Percentiles rank a stretch among this genome's conserved stretches.
Evolutionary conservation across 2,329 filamentous ascomycete species (phyloP).

Genomic region (Chalaropsis ovoidea): DNA sequence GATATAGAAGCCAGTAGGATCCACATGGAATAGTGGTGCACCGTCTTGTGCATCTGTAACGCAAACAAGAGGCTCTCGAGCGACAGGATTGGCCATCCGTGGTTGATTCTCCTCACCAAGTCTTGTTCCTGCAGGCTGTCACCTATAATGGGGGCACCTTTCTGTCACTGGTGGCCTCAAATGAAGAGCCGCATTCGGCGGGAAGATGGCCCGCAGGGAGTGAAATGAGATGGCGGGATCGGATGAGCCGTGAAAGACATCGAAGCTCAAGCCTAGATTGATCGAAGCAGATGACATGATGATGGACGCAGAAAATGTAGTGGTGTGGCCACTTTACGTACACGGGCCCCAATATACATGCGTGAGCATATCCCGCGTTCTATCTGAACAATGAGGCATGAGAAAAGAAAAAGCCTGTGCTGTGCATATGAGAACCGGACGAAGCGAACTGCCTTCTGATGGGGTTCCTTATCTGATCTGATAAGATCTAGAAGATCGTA

Average conservation of each 20-base stretch:
- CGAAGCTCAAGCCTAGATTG: neutral
- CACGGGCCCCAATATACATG: neutral
- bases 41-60: too few species aligned
- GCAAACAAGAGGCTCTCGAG: neutral
- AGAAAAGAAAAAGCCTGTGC: neutral
- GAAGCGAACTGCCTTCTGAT: neutral
- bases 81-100: neutral
- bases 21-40: too few species aligned
- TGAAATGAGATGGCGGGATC: neutral
- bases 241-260: neutral
- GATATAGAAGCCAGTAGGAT: neutral
- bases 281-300: neutral
- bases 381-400: neutral
- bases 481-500: slow-evolving; percentile 3
- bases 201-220: neutral
- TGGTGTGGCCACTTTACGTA: neutral
- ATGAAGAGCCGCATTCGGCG: neutral
- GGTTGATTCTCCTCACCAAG: neutral
- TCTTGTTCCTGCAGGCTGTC: slow-evolving; percentile 2
- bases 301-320: neutral
- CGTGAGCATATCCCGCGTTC: neutral
- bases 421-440: neutral
- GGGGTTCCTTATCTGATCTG: slow-evolving; percentile 6
- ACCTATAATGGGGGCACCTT: neutral
- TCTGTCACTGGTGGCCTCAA: neutral